A percentile compares a stretch with the other conserved stretches of the same genome.
Evolutionary conservation across 805 yeast species (phyloP).

Genomic region (Spathaspora passalidarum): DNA sequence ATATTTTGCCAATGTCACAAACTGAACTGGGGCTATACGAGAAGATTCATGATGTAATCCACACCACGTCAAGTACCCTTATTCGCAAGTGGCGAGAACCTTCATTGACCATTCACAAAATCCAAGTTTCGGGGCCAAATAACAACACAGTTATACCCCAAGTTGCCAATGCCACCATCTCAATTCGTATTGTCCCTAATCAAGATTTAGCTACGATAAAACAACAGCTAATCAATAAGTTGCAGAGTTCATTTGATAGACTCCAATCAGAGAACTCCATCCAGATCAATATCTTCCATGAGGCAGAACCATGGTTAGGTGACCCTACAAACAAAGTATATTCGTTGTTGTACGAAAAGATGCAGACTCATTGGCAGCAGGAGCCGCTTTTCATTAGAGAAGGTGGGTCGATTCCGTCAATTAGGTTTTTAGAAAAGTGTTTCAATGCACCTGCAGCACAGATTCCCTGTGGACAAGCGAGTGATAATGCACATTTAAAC

Average conservation of each 20-base stretch:
- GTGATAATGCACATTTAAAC: constrained; percentile 90
- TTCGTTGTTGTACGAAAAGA: constrained; percentile 58
- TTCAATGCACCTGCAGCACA: constrained; percentile 91
- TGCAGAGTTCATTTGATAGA: constrained; percentile 44
- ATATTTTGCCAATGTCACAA: constrained; percentile 55
- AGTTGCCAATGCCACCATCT: constrained; percentile 68
- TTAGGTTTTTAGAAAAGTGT: constrained; percentile 76
- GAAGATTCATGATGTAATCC: constrained; percentile 46
- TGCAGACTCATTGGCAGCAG: constrained; percentile 70
- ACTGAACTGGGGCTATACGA: constrained; percentile 62
- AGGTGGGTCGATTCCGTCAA: constrained; percentile 95
- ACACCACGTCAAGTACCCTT: constrained; percentile 44
- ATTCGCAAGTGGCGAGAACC: constrained; percentile 88
- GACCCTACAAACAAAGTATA: constrained; percentile 76
- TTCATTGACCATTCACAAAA: constrained; percentile 79
- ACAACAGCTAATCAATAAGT: constrained; percentile 40
- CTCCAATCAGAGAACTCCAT: constrained; percentile 63
- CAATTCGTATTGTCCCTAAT: constrained; percentile 86
- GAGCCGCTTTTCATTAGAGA: constrained; percentile 88
- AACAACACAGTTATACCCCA: constrained; percentile 89
- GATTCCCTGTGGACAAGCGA: constrained; percentile 92
- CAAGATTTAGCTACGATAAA: constrained; percentile 68
- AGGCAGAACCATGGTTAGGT: constrained; percentile 96
- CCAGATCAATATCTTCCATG: constrained; percentile 62
- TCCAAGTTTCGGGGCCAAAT: constrained; percentile 86